Evolutionary conservation across 495 filamentous ascomycete species (phyloP).

Genomic region (Echria macrotheca): DNA sequence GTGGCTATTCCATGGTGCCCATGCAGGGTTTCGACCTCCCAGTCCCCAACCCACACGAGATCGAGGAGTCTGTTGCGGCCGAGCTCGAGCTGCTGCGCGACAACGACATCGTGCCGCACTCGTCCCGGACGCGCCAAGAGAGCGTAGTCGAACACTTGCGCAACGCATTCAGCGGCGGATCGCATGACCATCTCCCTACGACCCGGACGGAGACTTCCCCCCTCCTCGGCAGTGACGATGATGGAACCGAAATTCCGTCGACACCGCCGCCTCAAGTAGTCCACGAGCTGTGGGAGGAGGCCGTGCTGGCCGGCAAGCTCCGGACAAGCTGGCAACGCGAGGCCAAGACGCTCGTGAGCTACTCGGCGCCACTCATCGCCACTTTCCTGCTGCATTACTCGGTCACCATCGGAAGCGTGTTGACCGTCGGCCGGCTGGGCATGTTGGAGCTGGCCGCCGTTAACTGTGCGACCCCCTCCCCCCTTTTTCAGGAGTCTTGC

Average conservation of each 20-base stretch:
- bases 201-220: constrained; percentile 45
- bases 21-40: constrained; percentile 49
- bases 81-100: constrained; percentile 71
- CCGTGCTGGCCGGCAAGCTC: constrained; percentile 66
- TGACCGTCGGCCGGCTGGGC: constrained; percentile 60
- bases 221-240: constrained; percentile 17
- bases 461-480: constrained; percentile 30
- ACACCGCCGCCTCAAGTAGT: constrained; percentile 17
- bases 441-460: constrained; percentile 60
- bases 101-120: constrained; percentile 65
- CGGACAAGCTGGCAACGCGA: constrained; percentile 82
- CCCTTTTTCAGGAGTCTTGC: not conserved
- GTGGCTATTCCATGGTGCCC: constrained; percentile 38
- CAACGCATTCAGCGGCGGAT: constrained; percentile 40
- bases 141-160: constrained; percentile 26
- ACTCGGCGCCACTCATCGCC: constrained; percentile 54
- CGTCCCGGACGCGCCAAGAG: constrained; percentile 43
- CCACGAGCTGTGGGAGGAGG: constrained; percentile 60
- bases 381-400: constrained; percentile 70
- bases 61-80: constrained; percentile 56
- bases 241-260: not conserved
- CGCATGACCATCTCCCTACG: constrained; percentile 46
- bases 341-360: constrained; percentile 55
- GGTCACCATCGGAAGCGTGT: constrained; percentile 61
- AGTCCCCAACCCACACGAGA: constrained; percentile 47